Evolutionary conservation across 2,329 filamentous ascomycete genomes (phyloP).

Genomic region (Phaeosphaeriaceae sp.): DNA sequence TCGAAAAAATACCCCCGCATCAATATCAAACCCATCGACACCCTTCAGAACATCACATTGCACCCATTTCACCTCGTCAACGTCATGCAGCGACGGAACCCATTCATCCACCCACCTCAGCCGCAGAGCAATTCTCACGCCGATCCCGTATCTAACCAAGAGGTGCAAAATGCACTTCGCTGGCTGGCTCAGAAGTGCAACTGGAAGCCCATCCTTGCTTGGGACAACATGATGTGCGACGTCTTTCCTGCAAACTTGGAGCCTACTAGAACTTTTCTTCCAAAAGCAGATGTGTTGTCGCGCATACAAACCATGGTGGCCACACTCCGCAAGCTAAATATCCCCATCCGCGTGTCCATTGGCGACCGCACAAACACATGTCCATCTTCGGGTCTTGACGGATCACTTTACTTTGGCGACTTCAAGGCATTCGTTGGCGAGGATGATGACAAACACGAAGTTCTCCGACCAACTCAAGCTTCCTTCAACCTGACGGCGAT

Average conservation of each 20-base stretch:
- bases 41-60: slow-evolving; percentile 36
- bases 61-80: slow-evolving; percentile 47
- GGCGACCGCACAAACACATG: slow-evolving; percentile 37
- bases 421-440: slow-evolving; percentile 41
- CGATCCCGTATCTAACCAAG: slow-evolving; percentile 38
- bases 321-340: slow-evolving; percentile 33
- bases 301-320: slow-evolving; percentile 41
- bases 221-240: slow-evolving; percentile 47
- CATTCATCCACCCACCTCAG: slow-evolving; percentile 23
- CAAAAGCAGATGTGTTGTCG: slow-evolving; percentile 39
- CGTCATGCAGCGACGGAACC: slow-evolving; percentile 38
- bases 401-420: slow-evolving; percentile 45
- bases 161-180: slow-evolving; percentile 41
- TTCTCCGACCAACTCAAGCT: slow-evolving; percentile 41
- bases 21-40: slow-evolving; percentile 38
- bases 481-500: slow-evolving; percentile 41
- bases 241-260: slow-evolving; percentile 46
- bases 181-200: slow-evolving; percentile 41
- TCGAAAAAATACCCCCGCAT: slow-evolving; percentile 41
- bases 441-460: slow-evolving; percentile 30
- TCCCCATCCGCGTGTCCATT: slow-evolving; percentile 45
- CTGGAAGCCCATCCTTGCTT: slow-evolving; percentile 44
- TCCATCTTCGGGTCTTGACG: slow-evolving; percentile 38
- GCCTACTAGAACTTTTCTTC: slow-evolving; percentile 32
- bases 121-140: slow-evolving; percentile 19